Evolutionary conservation across 805 yeast genomes (phyloP).

Genomic region (Komagataella ulmi): DNA sequence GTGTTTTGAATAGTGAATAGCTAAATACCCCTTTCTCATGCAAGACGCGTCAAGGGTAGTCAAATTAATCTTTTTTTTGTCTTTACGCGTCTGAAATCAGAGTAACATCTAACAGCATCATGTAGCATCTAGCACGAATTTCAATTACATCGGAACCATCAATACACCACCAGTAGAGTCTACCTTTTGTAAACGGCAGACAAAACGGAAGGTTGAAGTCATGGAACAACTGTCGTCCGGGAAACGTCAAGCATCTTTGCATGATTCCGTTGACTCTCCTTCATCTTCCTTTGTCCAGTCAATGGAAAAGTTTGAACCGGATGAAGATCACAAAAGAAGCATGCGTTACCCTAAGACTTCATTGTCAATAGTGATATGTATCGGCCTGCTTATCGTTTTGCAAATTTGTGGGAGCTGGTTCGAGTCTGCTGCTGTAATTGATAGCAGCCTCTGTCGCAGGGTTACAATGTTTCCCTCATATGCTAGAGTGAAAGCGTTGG

Average conservation of each 20-base stretch:
- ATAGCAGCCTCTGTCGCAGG: slow-evolving; percentile 31
- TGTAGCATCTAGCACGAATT: neutral
- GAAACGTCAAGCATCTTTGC: neutral
- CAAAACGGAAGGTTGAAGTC: neutral
- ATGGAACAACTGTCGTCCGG: neutral
- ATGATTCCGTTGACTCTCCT: neutral
- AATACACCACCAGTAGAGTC: neutral
- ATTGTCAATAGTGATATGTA: neutral
- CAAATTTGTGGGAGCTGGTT: slow-evolving; percentile 15
- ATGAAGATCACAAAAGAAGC: neutral
- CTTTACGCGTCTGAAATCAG: neutral
- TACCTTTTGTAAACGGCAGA: neutral
- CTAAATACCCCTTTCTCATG: neutral
- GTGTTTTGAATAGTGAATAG: neutral
- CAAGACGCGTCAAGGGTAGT: neutral
- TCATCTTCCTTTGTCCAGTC: neutral
- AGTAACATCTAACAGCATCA: neutral
- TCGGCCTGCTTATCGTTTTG: slow-evolving; percentile 12
- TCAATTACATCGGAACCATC: neutral
- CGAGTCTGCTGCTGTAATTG: slow-evolving; percentile 14
- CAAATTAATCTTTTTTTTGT: neutral
- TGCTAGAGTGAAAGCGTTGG: slow-evolving; percentile 62
- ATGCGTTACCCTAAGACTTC: neutral
- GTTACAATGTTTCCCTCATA: slow-evolving; percentile 80
- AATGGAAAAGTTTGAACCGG: neutral